phyloP scores from a whole-genome alignment of 2,329 filamentous ascomycete genomes.

The Monosporascus ibericus region DNA sequence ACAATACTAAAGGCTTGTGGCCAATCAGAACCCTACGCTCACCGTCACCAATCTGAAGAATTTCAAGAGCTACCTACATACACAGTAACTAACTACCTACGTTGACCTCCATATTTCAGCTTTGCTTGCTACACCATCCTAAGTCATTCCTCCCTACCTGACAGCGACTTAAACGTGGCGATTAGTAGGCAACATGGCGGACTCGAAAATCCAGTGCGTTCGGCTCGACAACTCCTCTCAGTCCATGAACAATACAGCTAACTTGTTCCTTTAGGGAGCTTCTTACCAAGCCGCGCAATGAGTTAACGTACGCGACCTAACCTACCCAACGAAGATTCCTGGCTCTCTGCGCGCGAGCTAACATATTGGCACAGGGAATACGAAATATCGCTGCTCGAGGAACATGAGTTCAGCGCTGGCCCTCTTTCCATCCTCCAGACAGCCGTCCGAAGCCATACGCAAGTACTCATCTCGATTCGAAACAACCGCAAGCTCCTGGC shows the following conservation, averaged over 20 bases:
- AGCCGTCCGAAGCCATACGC: conserved; percentile 86
- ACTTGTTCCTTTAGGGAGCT: conserved; percentile 60
- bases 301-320: conserved; percentile 70
- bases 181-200: conserved; percentile 20
- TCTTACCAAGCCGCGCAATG: conserved; percentile 78
- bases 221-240: not conserved
- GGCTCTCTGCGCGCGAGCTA: conserved; percentile 3
- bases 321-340: conserved; percentile 5
- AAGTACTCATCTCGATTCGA: conserved; percentile 94
- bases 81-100: not conserved
- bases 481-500: conserved; percentile 98
- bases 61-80: too few relatives aligned
- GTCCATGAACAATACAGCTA: conserved; percentile 18
- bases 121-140: not conserved
- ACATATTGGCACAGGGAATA: conserved; percentile 37
- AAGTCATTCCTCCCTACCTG: not conserved
- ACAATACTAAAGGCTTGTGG: too few relatives aligned
- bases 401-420: conserved; percentile 73
- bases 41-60: too few relatives aligned
- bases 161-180: not conserved
- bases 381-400: conserved; percentile 56
- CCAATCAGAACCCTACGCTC: too few relatives aligned
- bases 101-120: conserved; percentile 6
- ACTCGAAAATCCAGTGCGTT: conserved; percentile 61
- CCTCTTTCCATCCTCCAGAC: conserved; percentile 94